Evolutionary conservation across 768 basidiomycete genomes (phyloP).

Genomic region (Tulasnella sp.): DNA sequence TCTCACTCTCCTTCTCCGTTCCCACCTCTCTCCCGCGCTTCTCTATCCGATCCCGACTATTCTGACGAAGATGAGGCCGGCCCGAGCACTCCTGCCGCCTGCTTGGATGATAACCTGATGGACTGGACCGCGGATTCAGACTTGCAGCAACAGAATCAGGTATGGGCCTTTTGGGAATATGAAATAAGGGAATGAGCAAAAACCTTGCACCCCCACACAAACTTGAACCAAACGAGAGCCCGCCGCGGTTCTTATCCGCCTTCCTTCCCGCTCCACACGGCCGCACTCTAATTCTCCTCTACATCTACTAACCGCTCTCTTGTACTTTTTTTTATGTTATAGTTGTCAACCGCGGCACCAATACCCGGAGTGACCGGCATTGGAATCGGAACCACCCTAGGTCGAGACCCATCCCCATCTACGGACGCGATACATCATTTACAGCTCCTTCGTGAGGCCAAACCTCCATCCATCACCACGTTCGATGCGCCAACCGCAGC

Average conservation of each 20-base stretch:
- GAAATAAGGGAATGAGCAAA: background rate
- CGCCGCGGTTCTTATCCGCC: background rate
- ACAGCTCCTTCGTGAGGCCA: conserved; percentile 12
- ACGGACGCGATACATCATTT: conserved; percentile 7
- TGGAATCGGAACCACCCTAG: too few species aligned
- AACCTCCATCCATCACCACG: conserved; percentile 1
- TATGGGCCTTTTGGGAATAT: background rate
- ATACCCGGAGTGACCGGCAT: too few species aligned
- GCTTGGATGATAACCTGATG: background rate
- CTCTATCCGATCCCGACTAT: conserved; percentile 9
- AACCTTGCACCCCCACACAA: background rate
- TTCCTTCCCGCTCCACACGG: background rate
- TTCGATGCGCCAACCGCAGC: background rate
- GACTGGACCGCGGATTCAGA: conserved; percentile 4
- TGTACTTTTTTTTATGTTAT: too few species aligned
- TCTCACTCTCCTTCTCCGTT: too few species aligned
- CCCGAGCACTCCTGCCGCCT: background rate
- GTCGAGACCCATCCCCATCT: too few species aligned
- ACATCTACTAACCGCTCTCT: too few species aligned
- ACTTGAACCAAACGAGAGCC: background rate
- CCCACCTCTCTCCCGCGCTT: background rate
- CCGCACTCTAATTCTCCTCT: background rate
- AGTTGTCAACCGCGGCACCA: too few species aligned
- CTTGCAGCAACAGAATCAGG: conserved; percentile 5
- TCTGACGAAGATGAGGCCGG: conserved; percentile 1